Percentiles rank a stretch among this genome's conserved stretches.
Conservation (phyloP, 305 asterid genomes). For the Fraxinus platypoda region DNA sequence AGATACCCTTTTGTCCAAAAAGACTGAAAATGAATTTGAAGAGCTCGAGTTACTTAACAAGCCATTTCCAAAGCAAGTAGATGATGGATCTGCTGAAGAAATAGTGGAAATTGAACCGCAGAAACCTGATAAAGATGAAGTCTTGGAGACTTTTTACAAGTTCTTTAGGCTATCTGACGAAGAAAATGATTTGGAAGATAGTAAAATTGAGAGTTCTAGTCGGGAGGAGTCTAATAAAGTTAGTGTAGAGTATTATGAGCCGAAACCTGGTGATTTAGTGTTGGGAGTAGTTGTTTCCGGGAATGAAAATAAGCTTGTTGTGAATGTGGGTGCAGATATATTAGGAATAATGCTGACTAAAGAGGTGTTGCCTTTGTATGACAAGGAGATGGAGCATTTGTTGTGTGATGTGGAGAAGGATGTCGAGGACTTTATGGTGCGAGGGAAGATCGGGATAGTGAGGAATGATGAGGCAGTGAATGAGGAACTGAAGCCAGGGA, state of each 20-base stretch:
- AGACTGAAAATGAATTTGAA: slow-evolving; percentile 41
- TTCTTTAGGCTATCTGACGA: slow-evolving; percentile 58
- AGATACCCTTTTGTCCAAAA: slow-evolving; percentile 37
- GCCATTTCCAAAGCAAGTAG: slow-evolving; percentile 59
- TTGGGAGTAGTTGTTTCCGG: slow-evolving; percentile 96
- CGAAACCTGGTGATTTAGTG: slow-evolving; percentile 76
- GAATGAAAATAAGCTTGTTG: slow-evolving; percentile 83
- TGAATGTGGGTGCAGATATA: slow-evolving; percentile 80
- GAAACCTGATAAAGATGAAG: slow-evolving; percentile 50
- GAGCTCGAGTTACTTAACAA: slow-evolving; percentile 72
- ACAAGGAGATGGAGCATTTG: slow-evolving; percentile 71
- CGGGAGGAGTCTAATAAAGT: slow-evolving; percentile 32
- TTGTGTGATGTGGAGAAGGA: slow-evolving; percentile 67
- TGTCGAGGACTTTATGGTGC: slow-evolving; percentile 54
- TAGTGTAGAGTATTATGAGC: slow-evolving; percentile 75
- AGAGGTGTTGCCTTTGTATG: slow-evolving; percentile 84
- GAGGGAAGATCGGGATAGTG: slow-evolving; percentile 74
- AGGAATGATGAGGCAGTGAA: slow-evolving; percentile 58
- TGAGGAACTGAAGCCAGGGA: slow-evolving; percentile 44
- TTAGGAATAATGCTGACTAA: slow-evolving; percentile 90
- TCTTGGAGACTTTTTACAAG: slow-evolving; percentile 71
- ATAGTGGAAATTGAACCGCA: slow-evolving; percentile 34
- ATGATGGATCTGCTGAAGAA: slow-evolving; percentile 31
- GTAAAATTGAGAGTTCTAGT: slow-evolving; percentile 9
- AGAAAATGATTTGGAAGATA: slow-evolving; percentile 23